Base-by-base conservation (phyloP, 2,329 filamentous ascomycete species). In the Alternaria arbusti region DNA sequence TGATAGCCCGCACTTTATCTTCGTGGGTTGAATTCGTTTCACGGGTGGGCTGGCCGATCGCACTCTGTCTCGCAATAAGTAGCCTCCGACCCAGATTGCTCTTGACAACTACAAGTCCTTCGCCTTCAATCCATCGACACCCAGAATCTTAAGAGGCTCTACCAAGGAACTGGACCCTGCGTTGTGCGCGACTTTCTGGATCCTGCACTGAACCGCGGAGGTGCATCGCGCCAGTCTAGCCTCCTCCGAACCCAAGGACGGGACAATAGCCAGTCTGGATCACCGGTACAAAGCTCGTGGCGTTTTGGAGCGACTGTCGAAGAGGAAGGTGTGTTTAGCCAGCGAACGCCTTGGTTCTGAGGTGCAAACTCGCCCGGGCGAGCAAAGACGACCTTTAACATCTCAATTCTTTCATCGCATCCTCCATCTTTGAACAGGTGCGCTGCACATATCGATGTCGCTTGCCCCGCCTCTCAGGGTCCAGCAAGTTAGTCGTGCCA, bases 271-370 rank as follows among this genome's bases (percentile, higher is more conserved):
- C 51, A 69, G 60, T 67, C 65, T 68, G 65, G 67, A 67, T 64
- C 54, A 59, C 55, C 13, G 43, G 50, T 51, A 22, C 43, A 25
- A 26, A 54, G 17, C 20, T 36, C 46, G 66, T 62, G 63, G 65
- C 67, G 57, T 54, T 44, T 54, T 36, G 23, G 49, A 46, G 36
- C 58, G 49, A 61, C 56, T 55, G 56, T 68, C 50, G 61, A 68
- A 64, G 62, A 46, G 65, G 67, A 69, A 69, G 67, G 67, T 61
- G 57, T 59, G n/a, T 64, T 49, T 55, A 60, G 30, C 22, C 49
- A 25, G 49, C 49, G 13, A 15, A 15, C 30, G 49, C 49, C 49
- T 36, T 40, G 30, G 13, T 13, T n/a, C 5, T 23, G 15, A 22
- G 50, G 22, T 44, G 43, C 28, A 60, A 23, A 49, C n/a, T 10